Evolutionary conservation across 1,284 basidiomycete genomes (phyloP).

Genomic region (Coniferiporia sulphurascens): DNA sequence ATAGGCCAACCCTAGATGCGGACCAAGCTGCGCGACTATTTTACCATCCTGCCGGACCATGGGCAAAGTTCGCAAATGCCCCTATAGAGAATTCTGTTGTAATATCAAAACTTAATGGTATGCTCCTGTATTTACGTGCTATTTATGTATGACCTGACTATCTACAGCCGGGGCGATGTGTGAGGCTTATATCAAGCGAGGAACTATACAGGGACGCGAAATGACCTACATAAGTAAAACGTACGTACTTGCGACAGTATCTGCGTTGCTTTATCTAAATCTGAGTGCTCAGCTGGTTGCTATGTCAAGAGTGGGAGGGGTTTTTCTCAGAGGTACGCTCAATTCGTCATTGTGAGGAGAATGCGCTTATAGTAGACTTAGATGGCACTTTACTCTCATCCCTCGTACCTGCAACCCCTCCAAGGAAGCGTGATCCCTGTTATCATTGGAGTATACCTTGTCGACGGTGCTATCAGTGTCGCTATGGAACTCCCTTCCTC

Average conservation of each 20-base stretch:
- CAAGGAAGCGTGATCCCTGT: conserved; percentile 50
- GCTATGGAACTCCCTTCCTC: conserved; percentile 50
- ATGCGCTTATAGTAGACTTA: conserved; percentile 17
- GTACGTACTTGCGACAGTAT: conserved; percentile 29
- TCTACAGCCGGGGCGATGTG: conserved; percentile 37
- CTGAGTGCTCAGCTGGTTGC: conserved; percentile 20
- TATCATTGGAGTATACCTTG: conserved; percentile 46
- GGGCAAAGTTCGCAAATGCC: conserved; percentile 2
- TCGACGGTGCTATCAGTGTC: conserved; percentile 36
- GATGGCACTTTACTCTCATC: conserved; percentile 38
- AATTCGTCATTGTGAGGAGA: neutral
- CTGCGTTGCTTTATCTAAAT: neutral
- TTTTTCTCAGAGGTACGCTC: conserved; percentile 23
- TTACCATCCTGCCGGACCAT: conserved; percentile 8
- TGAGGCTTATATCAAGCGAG: conserved; percentile 36
- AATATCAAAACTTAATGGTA: conserved; percentile 9
- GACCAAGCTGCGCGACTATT: neutral
- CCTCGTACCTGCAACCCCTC: conserved; percentile 42
- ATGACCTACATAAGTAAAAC: conserved; percentile 45
- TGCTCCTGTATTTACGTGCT: neutral
- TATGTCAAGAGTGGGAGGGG: conserved; percentile 18
- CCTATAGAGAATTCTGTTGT: conserved; percentile 13
- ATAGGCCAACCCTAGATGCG: neutral
- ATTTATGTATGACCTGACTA: neutral
- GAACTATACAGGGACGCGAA: conserved; percentile 29